These are phyloP conservation scores for Jatropha multifida DNA, from an alignment of 441 rosid genomes.

Conservation along the genomic window DNA sequence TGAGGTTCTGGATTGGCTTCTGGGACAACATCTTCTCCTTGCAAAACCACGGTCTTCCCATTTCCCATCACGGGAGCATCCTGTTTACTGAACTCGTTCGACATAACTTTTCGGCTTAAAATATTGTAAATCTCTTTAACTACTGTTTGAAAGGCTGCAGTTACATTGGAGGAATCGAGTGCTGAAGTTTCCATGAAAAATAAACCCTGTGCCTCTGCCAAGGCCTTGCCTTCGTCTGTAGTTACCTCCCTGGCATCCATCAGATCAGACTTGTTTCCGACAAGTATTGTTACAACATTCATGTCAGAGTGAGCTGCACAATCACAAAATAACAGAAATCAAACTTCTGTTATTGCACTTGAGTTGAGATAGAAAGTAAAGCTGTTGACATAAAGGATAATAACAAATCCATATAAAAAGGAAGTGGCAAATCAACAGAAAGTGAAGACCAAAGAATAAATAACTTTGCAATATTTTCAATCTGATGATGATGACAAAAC, in stretches of 20 bases:
- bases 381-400: not conserved
- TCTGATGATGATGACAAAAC: not conserved
- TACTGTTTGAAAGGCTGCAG: constrained; percentile 84
- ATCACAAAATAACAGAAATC: constrained; percentile 11
- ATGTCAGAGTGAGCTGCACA: constrained; percentile 82
- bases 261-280: constrained; percentile 94
- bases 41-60: constrained; percentile 72
- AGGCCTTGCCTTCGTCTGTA: constrained; percentile 69
- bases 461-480: not conserved
- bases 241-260: constrained; percentile 74
- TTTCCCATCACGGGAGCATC: constrained; percentile 58
- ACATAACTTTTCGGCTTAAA: constrained; percentile 88
- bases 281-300: constrained; percentile 74
- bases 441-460: not conserved
- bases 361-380: not conserved
- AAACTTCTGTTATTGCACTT: constrained; percentile 5
- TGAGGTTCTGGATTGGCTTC: constrained; percentile 32
- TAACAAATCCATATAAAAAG: not conserved
- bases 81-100: constrained; percentile 71
- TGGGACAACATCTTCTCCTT: constrained; percentile 31
- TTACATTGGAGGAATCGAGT: constrained; percentile 76
- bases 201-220: constrained; percentile 83
- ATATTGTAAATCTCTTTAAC: constrained; percentile 81
- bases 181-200: constrained; percentile 98
- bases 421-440: not conserved